Percentiles rank a stretch among this genome's conserved stretches.
Evolutionary conservation across 2,329 filamentous ascomycete genomes (phyloP).

Genomic region (Trichoderma arundinaceum): DNA sequence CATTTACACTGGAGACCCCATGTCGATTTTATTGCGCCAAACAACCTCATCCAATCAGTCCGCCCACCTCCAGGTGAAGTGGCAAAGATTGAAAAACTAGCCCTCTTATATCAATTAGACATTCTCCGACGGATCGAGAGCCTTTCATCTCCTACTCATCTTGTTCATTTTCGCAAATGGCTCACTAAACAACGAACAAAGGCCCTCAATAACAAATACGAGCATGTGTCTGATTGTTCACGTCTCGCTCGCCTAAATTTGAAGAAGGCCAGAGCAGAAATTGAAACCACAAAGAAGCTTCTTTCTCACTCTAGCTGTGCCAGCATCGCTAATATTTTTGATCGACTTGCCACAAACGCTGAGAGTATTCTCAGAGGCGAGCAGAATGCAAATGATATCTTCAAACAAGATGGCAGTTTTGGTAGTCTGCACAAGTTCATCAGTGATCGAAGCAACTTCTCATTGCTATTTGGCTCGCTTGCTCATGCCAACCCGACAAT

Average conservation of each 20-base stretch:
- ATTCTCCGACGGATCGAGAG: background rate
- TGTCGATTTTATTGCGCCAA: conserved; percentile 12
- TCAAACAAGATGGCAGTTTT: background rate
- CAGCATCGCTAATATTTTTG: background rate
- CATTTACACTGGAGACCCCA: conserved; percentile 20
- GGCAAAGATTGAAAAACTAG: background rate
- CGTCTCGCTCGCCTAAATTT: background rate
- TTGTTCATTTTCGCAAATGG: conserved; percentile 24
- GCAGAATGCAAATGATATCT: background rate
- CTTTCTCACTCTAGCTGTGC: background rate
- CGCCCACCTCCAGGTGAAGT: background rate
- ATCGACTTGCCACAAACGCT: background rate
- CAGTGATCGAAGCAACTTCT: background rate
- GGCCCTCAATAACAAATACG: background rate
- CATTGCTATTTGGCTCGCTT: conserved; percentile 11
- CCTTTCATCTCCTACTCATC: background rate
- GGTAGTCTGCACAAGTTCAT: background rate
- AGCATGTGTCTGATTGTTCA: background rate
- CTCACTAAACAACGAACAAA: conserved; percentile 11
- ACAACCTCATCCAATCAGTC: background rate
- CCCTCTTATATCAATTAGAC: conserved; percentile 10
- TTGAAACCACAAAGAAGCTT: background rate
- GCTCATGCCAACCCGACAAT: conserved; percentile 30
- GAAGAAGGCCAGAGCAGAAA: background rate
- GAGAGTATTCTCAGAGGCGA: conserved; percentile 1